These are phyloP conservation scores for Solanum chmielewskii DNA, from an alignment of 257 asterid species.

Conservation along the genomic window DNA sequence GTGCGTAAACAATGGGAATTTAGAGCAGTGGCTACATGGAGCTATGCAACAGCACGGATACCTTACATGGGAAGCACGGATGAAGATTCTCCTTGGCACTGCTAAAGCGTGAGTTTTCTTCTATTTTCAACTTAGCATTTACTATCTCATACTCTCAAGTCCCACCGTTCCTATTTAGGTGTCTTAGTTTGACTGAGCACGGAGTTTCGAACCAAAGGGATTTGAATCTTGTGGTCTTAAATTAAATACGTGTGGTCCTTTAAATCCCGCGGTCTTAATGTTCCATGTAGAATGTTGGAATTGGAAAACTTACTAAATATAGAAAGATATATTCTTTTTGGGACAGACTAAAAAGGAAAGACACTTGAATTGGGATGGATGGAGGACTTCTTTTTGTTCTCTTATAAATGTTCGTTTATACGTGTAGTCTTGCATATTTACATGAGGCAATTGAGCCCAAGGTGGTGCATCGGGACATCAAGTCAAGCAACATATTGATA, in stretches of 20 bases:
- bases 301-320: neutral
- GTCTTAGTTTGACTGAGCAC: neutral
- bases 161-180: neutral
- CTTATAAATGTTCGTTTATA: neutral
- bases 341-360: neutral
- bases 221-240: neutral
- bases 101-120: slow-evolving; percentile 34
- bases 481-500: slow-evolving; percentile 75
- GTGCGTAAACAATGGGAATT: slow-evolving; percentile 74
- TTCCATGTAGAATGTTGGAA: neutral
- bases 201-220: neutral
- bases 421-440: slow-evolving; percentile 63
- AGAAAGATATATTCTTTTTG: neutral
- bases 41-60: slow-evolving; percentile 36
- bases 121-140: neutral
- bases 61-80: slow-evolving; percentile 55
- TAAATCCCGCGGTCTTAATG: neutral
- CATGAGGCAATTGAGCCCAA: slow-evolving; percentile 86
- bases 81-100: slow-evolving; percentile 42
- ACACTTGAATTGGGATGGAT: neutral
- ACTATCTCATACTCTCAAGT: neutral
- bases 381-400: neutral
- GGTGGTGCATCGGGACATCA: slow-evolving; percentile 79
- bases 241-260: too few species aligned
- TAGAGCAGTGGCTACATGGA: slow-evolving; percentile 84